Base-by-base conservation (phyloP, 164 flowering plant genomes). In the Chimonanthus praecox region DNA sequence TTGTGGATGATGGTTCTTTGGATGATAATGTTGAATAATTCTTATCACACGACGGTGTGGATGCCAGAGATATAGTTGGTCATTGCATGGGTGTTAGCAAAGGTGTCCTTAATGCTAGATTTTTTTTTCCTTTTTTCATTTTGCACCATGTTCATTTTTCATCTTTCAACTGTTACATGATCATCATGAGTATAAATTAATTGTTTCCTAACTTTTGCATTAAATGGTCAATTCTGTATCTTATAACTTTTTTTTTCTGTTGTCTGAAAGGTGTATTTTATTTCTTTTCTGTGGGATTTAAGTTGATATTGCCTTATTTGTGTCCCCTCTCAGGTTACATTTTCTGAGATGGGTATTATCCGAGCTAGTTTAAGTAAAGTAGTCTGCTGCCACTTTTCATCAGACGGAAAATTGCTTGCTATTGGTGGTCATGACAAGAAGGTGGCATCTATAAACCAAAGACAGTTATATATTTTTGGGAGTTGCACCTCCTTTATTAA, bases 21-120 rank as follows among this genome's bases (percentile, higher is more conserved):
- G 99, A 92, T 69, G 97, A 95, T 69, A 93, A 95, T 79, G 97
- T 92, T 3, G 99, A 95, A 79, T 95, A 98, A 66, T 95, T 93
- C 83, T 85, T 95, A 76, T 88, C 98, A 61, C 96, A 83, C 74
- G 98, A 95, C 77, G 99, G 90, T 78, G 76, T 83, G 43, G 97
- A 95, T 74, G 89, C 89, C 49, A 86, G 97, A 79, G 97, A 92
- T 78, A 47, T 86, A 33, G 88, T 86, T 75, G 91, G 91, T 68
- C 94, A 88, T 44, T 78, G 91, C 75, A 89, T 88, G 93, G 95
- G 89, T 87, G 87, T 86, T 50, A 84, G 92, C 84, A 89, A 91
- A 90, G 94, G 95, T 90, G 77, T 21, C 73, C 50, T 5, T 13
- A 33, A 33, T 2, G 4, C 6, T 7, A 15, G 16, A 61, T 9